A percentile compares a stretch with the other conserved stretches of the same genome.
Conservation (phyloP, 2,329 filamentous ascomycete genomes). For the Cordyceps cicadae region DNA sequence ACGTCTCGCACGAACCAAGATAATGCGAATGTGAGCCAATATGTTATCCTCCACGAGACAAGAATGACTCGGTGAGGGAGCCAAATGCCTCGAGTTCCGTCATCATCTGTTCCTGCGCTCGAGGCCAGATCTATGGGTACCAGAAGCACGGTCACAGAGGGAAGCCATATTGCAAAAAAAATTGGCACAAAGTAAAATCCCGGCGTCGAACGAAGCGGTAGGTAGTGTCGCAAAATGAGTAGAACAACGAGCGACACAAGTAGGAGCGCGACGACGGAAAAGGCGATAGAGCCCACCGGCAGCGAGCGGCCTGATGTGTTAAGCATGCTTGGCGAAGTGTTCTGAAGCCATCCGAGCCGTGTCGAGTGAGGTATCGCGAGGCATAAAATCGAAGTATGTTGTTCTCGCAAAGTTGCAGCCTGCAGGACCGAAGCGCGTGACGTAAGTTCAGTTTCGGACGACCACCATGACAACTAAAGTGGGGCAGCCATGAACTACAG, state of each 20-base stretch:
- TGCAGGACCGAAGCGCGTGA: background rate
- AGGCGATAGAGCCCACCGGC: conserved; percentile 70
- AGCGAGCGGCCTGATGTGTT: conserved; percentile 45
- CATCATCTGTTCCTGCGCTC: conserved; percentile 64
- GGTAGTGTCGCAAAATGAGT: conserved; percentile 78
- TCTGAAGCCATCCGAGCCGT: conserved; percentile 6
- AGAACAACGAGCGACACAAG: conserved; percentile 69
- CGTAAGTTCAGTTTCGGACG: background rate
- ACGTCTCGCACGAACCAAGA: conserved; percentile 60
- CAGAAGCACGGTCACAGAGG: conserved; percentile 81
- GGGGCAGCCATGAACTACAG: no score
- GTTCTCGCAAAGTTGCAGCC: conserved; percentile 2
- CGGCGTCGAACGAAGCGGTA: conserved; percentile 83
- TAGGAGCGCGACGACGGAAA: conserved; percentile 64
- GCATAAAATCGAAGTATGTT: background rate
- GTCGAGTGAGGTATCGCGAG: background rate
- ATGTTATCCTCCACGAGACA: conserved; percentile 88
- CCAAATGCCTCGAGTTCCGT: conserved; percentile 73
- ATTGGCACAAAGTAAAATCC: conserved; percentile 85
- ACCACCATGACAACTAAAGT: background rate
- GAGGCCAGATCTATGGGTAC: conserved; percentile 95
- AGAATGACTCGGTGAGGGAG: conserved; percentile 68
- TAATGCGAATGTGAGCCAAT: conserved; percentile 92
- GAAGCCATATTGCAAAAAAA: conserved; percentile 91
- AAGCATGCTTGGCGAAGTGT: conserved; percentile 34